phyloP scores from a whole-genome alignment of 345 rosid genomes.

The Aquilaria yunnanensis region DNA sequence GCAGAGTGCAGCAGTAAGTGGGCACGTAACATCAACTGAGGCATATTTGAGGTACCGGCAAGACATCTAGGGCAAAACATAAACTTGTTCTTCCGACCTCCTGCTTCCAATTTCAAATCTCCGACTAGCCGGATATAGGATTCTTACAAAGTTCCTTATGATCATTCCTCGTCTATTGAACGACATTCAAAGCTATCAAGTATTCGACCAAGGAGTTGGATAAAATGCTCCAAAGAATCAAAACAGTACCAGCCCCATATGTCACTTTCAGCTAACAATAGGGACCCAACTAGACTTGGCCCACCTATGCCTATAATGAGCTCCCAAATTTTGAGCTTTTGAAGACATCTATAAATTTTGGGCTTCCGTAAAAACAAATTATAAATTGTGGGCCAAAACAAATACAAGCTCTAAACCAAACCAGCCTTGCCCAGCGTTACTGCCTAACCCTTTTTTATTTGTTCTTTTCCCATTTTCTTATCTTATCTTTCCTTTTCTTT shows the following conservation, averaged over 20 bases:
- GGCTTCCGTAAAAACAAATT: no score
- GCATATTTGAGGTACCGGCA: background rate
- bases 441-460: no score
- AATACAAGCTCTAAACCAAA: no score
- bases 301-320: background rate
- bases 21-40: no score
- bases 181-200: slow-evolving; percentile 51
- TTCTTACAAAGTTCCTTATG: slow-evolving; percentile 44
- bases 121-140: slow-evolving; percentile 21
- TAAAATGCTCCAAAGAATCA: no score
- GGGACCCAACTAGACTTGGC: background rate
- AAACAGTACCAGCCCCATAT: no score
- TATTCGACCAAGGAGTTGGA: background rate
- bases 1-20: no score
- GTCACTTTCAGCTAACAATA: no score
- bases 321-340: background rate
- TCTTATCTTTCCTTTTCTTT: no score
- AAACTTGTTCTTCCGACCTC: slow-evolving; percentile 39
- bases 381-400: no score
- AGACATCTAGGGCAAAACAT: slow-evolving; percentile 41
- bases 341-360: background rate
- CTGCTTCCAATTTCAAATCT: slow-evolving; percentile 24
- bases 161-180: slow-evolving; percentile 46
- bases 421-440: no score
- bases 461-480: no score